These are phyloP conservation scores for Leishmania tropica DNA, from an alignment of 208 protist species.

Conservation along the genomic window DNA sequence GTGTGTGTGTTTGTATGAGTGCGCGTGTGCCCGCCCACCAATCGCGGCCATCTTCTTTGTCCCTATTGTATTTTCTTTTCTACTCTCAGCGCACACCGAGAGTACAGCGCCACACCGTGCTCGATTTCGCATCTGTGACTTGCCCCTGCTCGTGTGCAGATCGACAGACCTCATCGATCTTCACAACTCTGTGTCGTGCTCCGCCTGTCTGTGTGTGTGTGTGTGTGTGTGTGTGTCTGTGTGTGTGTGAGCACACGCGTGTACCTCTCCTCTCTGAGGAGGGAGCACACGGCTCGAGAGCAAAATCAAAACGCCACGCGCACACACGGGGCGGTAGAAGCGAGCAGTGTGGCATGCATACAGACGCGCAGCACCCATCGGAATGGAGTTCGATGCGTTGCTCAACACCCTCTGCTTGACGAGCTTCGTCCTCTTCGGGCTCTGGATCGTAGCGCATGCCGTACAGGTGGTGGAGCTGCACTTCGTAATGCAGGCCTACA, in stretches of 20 bases:
- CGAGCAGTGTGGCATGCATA: neutral
- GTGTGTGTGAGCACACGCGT: neutral
- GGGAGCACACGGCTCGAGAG: neutral
- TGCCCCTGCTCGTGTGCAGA: too few species aligned
- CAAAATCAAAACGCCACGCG: neutral
- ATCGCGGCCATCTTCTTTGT: too few species aligned
- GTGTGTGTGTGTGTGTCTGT: neutral
- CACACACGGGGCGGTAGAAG: neutral
- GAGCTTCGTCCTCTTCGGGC: constrained; percentile 31
- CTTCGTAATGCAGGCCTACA: constrained; percentile 26
- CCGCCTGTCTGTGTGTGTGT: neutral
- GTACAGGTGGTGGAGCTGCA: constrained; percentile 29
- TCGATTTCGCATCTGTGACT: too few species aligned
- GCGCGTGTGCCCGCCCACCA: too few species aligned
- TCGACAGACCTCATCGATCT: too few species aligned
- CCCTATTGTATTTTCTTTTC: too few species aligned
- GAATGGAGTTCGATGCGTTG: constrained; percentile 39
- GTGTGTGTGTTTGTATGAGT: too few species aligned
- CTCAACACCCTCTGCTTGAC: constrained; percentile 47
- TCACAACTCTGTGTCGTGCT: too few species aligned
- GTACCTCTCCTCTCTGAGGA: neutral
- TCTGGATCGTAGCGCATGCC: constrained; percentile 28
- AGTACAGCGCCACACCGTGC: too few species aligned
- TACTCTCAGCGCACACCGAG: too few species aligned
- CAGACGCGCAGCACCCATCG: neutral